Evolutionary conservation across 139 green algal genomes (phyloP), one percentile per base, ranked within the genome.

Genomic region (Astrephomene gubernaculifera): DNA sequence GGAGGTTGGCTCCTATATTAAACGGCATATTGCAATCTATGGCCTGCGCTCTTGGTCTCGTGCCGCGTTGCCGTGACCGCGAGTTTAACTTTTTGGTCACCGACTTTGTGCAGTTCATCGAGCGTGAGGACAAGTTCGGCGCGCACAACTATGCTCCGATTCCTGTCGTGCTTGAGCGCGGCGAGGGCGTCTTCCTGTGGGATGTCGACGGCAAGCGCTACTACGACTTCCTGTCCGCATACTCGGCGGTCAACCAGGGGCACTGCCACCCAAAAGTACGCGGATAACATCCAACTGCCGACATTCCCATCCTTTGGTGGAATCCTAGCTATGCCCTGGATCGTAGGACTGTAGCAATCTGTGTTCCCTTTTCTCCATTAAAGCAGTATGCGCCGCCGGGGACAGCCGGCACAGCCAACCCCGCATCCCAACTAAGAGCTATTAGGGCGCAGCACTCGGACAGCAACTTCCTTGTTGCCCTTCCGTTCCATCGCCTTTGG

Each of bases 201-300:
- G 96, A 98, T 49, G 92, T 96, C 35, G 96, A 98, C 33, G 94
- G 93, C 81, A 94, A 90, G 83, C 61, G 79, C 2, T 99, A 98
- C 90, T 97, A 92, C 78, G 96, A 99, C 85, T 99, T 98, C 68
- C 89, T 99, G 1, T 93, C 88, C 2, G 96, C 93, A 4, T 99
- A 99, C 83, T 96, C 94, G 29, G 97, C 97, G 0, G 95, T 99
- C 49, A 99, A 98, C 81, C 97, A 99, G 90, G 97, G 97, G 3
- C 97, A 99, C 89, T 97, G 92, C 83, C 98, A 99, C 82, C 97
- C 97, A 19, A 98, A 97, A 92, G 94, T 96, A 31, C 45, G 24
- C 22, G n/a, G 19, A 9, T 57, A 12, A 57, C 17, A 57, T 17
- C 49, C 49, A 17, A 57, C 49, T 12, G 14, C 14, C 49, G 49